Base-by-base conservation (phyloP, 176 grass and related monocot species). In the Pontederia paniculata region DNA sequence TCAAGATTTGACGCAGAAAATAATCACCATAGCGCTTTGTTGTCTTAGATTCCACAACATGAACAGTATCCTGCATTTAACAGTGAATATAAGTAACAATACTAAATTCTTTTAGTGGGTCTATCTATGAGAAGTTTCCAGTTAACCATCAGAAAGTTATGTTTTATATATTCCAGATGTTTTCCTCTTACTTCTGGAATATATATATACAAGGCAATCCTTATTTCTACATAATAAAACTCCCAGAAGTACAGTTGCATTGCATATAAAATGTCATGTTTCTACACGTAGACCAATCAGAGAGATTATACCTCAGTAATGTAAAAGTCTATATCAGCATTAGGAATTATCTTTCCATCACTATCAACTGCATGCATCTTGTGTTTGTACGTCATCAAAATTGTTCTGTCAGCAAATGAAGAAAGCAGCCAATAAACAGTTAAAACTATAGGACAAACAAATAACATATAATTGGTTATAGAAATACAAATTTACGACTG, bases 361-460 rank as follows among this genome's bases (percentile, higher is more conserved):
- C 63, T 82, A 75, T 88, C 80, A 65, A 89, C 77, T 50, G 86
- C 76, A 74, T 98, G 86, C 93, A 98, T 91, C 74, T 98, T 98
- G 54, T 91, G 93, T 55, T 98, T 98, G 83, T 88, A 98, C 62
- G 86, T 88, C 83, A 98, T 70, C 72, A 98, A 76, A 45, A 98
- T 98, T 58, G 86, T 81, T 81, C 93, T 98, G 72, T 50, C 20
- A 19, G 49, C 71, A 67, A 48, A 41, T n/a, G 58, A 54, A 10
- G 13, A 52, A 42, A 8, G 12, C 23, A 42, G 48, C 42, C 9
- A 19, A 6, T 22, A 41, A 52, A 60, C 11, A 42, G 47, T 47
- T 48, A 48, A 8, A 12, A 41, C 69, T 52, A 12, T 8, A 66
- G 42, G 60, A 63, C 45, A 62, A 10, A 62, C 20, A 73, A 63